Conservation (phyloP, 2,329 filamentous ascomycete genomes). For the Ceratocystis cubensis region DNA sequence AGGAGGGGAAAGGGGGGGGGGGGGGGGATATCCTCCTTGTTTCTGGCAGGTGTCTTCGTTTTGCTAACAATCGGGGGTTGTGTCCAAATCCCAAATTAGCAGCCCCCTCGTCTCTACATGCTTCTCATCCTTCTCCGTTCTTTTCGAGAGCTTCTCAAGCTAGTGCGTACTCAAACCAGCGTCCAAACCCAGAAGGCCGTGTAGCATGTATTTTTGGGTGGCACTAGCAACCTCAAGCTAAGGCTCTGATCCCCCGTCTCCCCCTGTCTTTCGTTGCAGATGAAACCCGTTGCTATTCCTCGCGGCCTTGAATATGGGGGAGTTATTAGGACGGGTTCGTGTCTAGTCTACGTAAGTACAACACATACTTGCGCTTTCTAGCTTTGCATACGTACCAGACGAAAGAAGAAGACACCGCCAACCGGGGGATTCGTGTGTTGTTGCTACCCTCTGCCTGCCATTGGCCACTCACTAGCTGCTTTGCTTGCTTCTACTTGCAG, state of each 20-base stretch:
- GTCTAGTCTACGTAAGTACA: neutral
- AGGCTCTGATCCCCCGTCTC: neutral
- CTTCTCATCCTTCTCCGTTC: neutral
- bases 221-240: neutral
- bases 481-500: neutral
- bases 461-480: neutral
- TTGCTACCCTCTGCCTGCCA: too few relatives aligned
- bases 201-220: constrained; percentile 8
- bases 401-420: too few relatives aligned
- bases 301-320: neutral
- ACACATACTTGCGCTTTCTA: neutral
- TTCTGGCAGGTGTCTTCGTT: neutral
- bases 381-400: neutral
- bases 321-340: neutral
- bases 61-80: neutral
- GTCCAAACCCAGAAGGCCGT: neutral
- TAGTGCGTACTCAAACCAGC: neutral
- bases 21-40: neutral
- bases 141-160: neutral
- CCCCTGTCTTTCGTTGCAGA: neutral
- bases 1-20: neutral
- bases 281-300: neutral
- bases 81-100: neutral
- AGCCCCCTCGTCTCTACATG: neutral
- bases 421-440: too few relatives aligned